Percentiles rank a stretch among this genome's conserved stretches.
Evolutionary conservation across 2,329 filamentous ascomycete genomes (phyloP).

Genomic region (Venturia effusa): DNA sequence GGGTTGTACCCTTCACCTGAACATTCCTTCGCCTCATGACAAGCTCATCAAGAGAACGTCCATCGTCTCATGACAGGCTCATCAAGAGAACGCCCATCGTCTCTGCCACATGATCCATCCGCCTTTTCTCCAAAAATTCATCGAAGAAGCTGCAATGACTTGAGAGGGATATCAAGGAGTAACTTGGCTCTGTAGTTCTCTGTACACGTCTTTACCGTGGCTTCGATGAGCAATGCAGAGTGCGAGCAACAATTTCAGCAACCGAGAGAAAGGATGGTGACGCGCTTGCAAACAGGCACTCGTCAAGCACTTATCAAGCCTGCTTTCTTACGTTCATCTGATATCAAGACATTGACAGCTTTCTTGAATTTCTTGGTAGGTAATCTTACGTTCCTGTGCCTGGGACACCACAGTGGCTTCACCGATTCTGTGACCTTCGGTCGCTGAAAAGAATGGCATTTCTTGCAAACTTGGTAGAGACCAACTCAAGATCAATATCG

Average conservation of each 20-base stretch:
- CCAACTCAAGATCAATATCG: too few species aligned
- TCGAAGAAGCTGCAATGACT: neutral
- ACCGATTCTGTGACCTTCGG: too few species aligned
- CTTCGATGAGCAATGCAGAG: slow-evolving; percentile 47
- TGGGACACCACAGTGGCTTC: too few species aligned
- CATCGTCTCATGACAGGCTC: neutral
- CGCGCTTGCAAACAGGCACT: slow-evolving; percentile 45
- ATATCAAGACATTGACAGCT: slow-evolving; percentile 56
- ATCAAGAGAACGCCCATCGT: slow-evolving; percentile 8
- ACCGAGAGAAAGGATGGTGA: slow-evolving; percentile 39
- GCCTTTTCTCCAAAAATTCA: neutral
- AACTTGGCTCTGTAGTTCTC: slow-evolving; percentile 19
- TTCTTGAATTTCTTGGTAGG: slow-evolving; percentile 54
- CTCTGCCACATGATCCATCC: slow-evolving; percentile 10
- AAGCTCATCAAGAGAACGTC: slow-evolving; percentile 10
- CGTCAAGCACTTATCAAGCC: slow-evolving; percentile 58
- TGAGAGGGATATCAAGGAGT: neutral
- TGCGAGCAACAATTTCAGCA: slow-evolving; percentile 43
- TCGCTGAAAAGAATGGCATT: too few species aligned
- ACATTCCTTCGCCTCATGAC: neutral
- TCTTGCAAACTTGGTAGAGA: too few species aligned
- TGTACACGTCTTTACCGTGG: slow-evolving; percentile 21
- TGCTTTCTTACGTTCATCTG: slow-evolving; percentile 54
- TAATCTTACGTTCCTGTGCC: slow-evolving; percentile 13
- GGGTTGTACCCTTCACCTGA: neutral